Evolutionary conservation across 2,329 filamentous ascomycete genomes (phyloP), one percentile per base, ranked within the genome.

Genomic region (Colletotrichum paranaense): DNA sequence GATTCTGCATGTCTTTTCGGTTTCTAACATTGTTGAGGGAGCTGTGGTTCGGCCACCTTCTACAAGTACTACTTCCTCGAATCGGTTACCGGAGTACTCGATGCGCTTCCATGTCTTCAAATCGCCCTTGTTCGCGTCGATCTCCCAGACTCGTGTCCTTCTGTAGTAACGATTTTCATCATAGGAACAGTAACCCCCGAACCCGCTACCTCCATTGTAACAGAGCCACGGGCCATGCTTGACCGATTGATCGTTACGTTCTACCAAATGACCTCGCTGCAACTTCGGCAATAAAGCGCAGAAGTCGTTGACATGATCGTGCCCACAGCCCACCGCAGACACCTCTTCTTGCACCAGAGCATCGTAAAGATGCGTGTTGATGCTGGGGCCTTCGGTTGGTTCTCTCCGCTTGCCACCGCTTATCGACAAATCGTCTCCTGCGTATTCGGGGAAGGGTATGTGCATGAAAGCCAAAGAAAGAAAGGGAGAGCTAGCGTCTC

Each of bases 281-380:
- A 19, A n/a, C 76, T 76, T 78, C 77, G 76, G 79, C 67, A 79
- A 75, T 65, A 78, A 72, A 77, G 73, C 80, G 65, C 79, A 81
- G 75, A 81, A 81, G 66, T 81, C 80, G 70, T 81, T 81, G 26
- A 79, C 78, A 59, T 80, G 78, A 69, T 81, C 79, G 70, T 81
- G 79, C n/a, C 78, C 79, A 67, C 78, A 80, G 55, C 79, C 78
- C 62, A 81, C 35, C 72, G 79, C 79, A 49, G 72, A 58, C 66
- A 80, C 65, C 19, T 76, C 78, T 74, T 73, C 79, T 75, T 76
- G 73, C 28, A 73, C 76, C 62, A 81, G 75, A 67, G 78, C 77
- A 63, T 80, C 75, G 68, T 81, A 81, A 69, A 81, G 78, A 66
- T 80, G 76, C 2, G 79, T 78, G 68, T 81, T 80, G 67, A 72